Conservation (phyloP, 129 eudicot genomes). For the Heracleum sosnowskyi region DNA sequence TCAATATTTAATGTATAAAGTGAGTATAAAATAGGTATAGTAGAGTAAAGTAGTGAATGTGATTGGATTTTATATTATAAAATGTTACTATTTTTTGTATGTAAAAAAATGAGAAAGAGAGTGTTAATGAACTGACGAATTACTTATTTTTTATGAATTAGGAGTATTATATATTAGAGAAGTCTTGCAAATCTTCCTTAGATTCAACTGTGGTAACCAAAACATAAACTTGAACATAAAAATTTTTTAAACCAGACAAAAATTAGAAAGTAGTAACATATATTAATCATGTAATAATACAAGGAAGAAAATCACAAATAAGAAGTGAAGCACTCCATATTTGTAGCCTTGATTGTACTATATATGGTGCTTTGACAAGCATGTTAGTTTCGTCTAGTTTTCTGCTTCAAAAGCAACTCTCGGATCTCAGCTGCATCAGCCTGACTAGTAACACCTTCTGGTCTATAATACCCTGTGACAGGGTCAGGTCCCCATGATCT, state of each 20-base stretch:
- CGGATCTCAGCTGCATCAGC: constrained; percentile 73
- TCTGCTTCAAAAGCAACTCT: constrained; percentile 48
- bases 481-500: constrained; percentile 87
- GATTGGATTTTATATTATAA: no score
- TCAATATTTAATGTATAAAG: no score
- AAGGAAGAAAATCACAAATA: not conserved
- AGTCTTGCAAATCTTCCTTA: no score
- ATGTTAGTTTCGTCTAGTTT: constrained; percentile 23
- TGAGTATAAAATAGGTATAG: no score
- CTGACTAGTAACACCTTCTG: constrained; percentile 47
- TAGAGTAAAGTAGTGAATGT: no score
- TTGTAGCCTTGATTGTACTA: not conserved
- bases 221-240: not conserved
- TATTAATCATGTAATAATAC: not conserved
- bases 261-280: not conserved
- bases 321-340: not conserved
- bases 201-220: not conserved
- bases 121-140: no score
- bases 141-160: no score
- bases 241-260: not conserved
- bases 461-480: constrained; percentile 73
- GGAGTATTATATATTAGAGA: no score
- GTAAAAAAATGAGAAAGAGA: no score
- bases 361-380: not conserved
- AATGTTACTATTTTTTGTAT: no score